Evolutionary conservation across 2,329 filamentous ascomycete species (phyloP), one percentile per base, ranked within the genome.

Genomic region (Gaeumannomyces sp.): DNA sequence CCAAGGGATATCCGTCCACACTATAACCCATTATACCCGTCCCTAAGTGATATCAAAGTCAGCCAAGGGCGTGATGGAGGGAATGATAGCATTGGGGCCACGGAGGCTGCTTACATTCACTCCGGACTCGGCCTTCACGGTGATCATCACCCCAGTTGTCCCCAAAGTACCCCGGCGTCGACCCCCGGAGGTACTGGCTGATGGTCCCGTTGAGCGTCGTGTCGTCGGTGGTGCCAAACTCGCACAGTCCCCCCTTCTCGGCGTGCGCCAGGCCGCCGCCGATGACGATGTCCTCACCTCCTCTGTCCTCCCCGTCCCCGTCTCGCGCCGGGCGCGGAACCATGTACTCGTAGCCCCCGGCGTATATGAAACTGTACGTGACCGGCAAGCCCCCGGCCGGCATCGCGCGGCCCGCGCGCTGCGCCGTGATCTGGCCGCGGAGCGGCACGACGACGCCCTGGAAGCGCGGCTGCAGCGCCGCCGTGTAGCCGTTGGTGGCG

Each of bases 281-380:
- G 19, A 89, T 87, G 35, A 90, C 75, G 33, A 90, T 81, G 65
- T 85, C 81, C n/a, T 45, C 60, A 2, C 60, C 60, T 10, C 13
- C n/a, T n/a, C n/a, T n/a, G n/a, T n/a, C 33, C 33, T 35, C 8
- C 10, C 33, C 33, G 2, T 14, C 33, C 22, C 11, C 45, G 33
- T 79, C 77, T 0, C 79, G 79, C n/a, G 76, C 73, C 0, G 82
- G 81, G 1, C 85, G 79, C 1, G 83, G 80, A 11, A 90, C 83
- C 80, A 90, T 85, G 73, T 90, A 91, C 66, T 90, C 88, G 70
- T 87, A 89, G 0, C 87, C 85, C 29, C 76, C 74, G 2, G 78
- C 77, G 70, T 86, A 86, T 31, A 88, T 83, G 68, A 90, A 86
- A 27, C 81, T 86, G 69, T 87, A 89, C 1, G 85, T 86, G 2